phyloP scores from a whole-genome alignment of 1,139 yeast genomes.

The Lodderomyces jiufengensis region DNA sequence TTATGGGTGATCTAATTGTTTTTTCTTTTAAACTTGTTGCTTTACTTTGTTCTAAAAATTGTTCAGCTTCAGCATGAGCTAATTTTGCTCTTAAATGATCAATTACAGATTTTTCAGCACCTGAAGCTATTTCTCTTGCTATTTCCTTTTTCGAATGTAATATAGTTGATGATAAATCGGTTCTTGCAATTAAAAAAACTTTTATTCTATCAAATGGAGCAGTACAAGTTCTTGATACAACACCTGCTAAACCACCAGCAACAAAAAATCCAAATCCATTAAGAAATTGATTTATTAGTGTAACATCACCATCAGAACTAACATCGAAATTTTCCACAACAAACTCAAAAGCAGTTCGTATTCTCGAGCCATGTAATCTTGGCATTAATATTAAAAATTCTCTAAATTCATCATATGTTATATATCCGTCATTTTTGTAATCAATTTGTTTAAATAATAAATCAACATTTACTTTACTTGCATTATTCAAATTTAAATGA shows the following conservation, averaged over 20 bases:
- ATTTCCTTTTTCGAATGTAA: constrained; percentile 54
- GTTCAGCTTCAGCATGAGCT: constrained; percentile 22
- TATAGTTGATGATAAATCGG: constrained; percentile 71
- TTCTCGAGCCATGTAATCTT: constrained; percentile 62
- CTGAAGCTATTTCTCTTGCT: constrained; percentile 38
- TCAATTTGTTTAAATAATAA: constrained; percentile 61
- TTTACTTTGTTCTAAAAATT: constrained; percentile 16
- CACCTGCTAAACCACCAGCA: constrained; percentile 96
- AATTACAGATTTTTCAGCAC: constrained; percentile 33
- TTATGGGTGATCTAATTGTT: constrained; percentile 60
- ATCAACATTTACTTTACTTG: constrained; percentile 54
- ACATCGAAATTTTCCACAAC: constrained; percentile 78
- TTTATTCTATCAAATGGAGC: constrained; percentile 96
- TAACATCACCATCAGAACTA: constrained; percentile 88
- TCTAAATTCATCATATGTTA: constrained; percentile 84
- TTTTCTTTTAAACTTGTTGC: constrained; percentile 22
- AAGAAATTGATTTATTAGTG: constrained; percentile 71
- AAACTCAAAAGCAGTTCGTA: constrained; percentile 75
- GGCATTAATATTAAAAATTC: constrained; percentile 83
- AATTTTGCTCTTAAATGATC: constrained; percentile 34
- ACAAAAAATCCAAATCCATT: constrained; percentile 86
- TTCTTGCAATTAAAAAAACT: constrained; percentile 88
- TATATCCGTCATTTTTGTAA: constrained; percentile 58
- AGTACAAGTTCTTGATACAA: constrained; percentile 93
- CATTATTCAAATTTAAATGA: constrained; percentile 43